Evolutionary conservation across 2,329 filamentous ascomycete genomes (phyloP).

Genomic region (Fusarium torulosum): DNA sequence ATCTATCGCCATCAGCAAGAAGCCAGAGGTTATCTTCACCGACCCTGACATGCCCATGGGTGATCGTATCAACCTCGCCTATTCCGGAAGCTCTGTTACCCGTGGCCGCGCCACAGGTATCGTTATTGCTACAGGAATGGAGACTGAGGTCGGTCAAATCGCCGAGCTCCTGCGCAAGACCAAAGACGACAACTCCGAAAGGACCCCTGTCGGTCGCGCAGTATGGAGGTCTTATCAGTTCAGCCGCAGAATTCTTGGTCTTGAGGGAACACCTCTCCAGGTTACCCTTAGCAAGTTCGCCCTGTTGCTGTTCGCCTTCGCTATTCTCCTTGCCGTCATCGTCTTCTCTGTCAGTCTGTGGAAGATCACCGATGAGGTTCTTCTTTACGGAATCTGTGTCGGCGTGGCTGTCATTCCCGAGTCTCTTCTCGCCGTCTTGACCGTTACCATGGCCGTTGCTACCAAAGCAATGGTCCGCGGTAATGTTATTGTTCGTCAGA

Average conservation of each 20-base stretch:
- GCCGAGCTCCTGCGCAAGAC: slow-evolving; percentile 74
- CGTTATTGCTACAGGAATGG: slow-evolving; percentile 78
- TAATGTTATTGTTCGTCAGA: slow-evolving; percentile 74
- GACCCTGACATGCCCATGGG: slow-evolving; percentile 70
- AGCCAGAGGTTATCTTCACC: slow-evolving; percentile 67
- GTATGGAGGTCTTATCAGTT: slow-evolving; percentile 59
- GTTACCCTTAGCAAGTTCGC: slow-evolving; percentile 88
- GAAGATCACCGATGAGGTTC: slow-evolving; percentile 66
- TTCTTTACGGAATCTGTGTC: slow-evolving; percentile 72
- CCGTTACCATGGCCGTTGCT: slow-evolving; percentile 77
- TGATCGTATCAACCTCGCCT: slow-evolving; percentile 78
- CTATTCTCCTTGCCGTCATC: slow-evolving; percentile 69
- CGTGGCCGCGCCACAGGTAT: slow-evolving; percentile 77
- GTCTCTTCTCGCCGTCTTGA: slow-evolving; percentile 76
- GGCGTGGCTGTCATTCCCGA: slow-evolving; percentile 75
- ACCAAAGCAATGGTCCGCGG: slow-evolving; percentile 74
- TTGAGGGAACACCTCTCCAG: slow-evolving; percentile 85
- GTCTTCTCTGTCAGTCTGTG: slow-evolving; percentile 72
- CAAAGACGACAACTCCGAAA: slow-evolving; percentile 58
- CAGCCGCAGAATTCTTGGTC: slow-evolving; percentile 68
- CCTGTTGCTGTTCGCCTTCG: slow-evolving; percentile 81
- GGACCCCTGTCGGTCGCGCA: slow-evolving; percentile 59
- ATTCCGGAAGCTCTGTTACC: slow-evolving; percentile 78
- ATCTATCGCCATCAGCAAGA: slow-evolving; percentile 76
- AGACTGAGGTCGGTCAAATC: slow-evolving; percentile 81